A percentile compares a stretch with the other conserved stretches of the same genome.
Conservation (phyloP, 2,329 filamentous ascomycete species). For the Venturia carpophila region DNA sequence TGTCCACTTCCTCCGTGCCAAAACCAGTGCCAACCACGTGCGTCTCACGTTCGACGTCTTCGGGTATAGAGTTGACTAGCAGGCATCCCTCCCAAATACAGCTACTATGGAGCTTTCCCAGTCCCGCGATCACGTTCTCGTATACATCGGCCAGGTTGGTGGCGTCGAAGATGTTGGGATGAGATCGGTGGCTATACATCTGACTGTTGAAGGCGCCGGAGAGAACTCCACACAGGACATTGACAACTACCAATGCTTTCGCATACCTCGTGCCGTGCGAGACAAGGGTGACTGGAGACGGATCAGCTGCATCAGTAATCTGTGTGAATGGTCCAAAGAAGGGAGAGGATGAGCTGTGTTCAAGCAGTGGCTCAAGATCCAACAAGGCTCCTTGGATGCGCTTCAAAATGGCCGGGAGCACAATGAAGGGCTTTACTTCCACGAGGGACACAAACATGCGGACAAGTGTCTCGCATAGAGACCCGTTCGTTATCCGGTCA, state of each 20-base stretch:
- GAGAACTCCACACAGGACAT: constrained; percentile 68
- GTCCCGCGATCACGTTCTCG: constrained; percentile 59
- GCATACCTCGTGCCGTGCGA: constrained; percentile 65
- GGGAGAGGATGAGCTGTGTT: constrained; percentile 43
- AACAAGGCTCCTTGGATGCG: constrained; percentile 64
- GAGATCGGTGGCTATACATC: constrained; percentile 56
- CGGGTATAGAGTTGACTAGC: constrained; percentile 64
- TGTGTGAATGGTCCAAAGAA: constrained; percentile 63
- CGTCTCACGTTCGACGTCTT: constrained; percentile 50
- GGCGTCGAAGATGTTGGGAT: constrained; percentile 57
- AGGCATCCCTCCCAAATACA: constrained; percentile 77
- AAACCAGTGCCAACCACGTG: constrained; percentile 34
- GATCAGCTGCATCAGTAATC: constrained; percentile 23
- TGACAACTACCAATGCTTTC: constrained; percentile 69
- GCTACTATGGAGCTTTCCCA: constrained; percentile 70
- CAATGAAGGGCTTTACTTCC: constrained; percentile 71
- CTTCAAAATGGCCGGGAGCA: constrained; percentile 71
- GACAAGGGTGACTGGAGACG: constrained; percentile 27
- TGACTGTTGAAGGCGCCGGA: constrained; percentile 61
- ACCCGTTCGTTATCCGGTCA: neutral
- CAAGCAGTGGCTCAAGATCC: constrained; percentile 57
- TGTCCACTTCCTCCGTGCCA: constrained; percentile 34
- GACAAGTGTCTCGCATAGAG: constrained; percentile 51
- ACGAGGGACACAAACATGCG: constrained; percentile 69
- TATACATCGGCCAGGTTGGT: constrained; percentile 85